Percentiles rank a stretch among this genome's conserved stretches.
phyloP scores from a whole-genome alignment of 2,329 filamentous ascomycete species.

The Colletotrichum spinosum region DNA sequence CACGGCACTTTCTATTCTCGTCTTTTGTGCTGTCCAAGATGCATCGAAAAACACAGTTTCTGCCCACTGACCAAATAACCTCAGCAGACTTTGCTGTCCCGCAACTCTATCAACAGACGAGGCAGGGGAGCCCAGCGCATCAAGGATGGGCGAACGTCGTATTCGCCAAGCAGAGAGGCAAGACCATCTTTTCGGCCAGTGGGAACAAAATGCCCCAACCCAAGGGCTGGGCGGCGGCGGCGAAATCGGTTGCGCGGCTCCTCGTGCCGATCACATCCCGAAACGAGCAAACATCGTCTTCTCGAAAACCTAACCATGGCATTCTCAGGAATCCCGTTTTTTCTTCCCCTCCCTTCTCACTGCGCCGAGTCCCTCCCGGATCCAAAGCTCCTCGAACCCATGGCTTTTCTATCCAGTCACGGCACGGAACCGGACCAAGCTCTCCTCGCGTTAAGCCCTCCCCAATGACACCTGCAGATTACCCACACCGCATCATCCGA shows the following conservation, averaged over 20 bases:
- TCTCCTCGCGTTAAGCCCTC: not conserved
- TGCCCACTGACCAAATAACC: not conserved
- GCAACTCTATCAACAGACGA: slow-evolving; percentile 26
- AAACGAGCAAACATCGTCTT: slow-evolving; percentile 32
- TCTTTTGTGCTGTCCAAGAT: not conserved
- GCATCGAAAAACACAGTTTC: not conserved
- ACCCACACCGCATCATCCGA: slow-evolving; percentile 4
- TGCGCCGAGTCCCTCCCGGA: not conserved
- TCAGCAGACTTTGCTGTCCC: slow-evolving; percentile 18
- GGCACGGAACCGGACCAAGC: not conserved
- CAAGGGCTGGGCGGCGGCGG: slow-evolving; percentile 8
- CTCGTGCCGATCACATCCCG: slow-evolving; percentile 19
- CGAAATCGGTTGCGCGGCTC: slow-evolving; percentile 30
- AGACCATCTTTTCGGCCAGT: not conserved
- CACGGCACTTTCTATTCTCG: no score
- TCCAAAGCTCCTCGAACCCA: not conserved
- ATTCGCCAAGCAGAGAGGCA: not conserved
- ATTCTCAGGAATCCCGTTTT: slow-evolving; percentile 32
- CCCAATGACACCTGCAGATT: slow-evolving; percentile 14
- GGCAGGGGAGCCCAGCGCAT: slow-evolving; percentile 12
- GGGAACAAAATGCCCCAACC: not conserved
- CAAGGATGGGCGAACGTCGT: not conserved
- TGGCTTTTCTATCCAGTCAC: not conserved
- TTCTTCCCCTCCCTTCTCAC: not conserved
- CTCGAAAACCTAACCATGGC: slow-evolving; percentile 15